Conservation (phyloP, 495 filamentous ascomycete genomes). For the Rostrohypoxylon terebratum region DNA sequence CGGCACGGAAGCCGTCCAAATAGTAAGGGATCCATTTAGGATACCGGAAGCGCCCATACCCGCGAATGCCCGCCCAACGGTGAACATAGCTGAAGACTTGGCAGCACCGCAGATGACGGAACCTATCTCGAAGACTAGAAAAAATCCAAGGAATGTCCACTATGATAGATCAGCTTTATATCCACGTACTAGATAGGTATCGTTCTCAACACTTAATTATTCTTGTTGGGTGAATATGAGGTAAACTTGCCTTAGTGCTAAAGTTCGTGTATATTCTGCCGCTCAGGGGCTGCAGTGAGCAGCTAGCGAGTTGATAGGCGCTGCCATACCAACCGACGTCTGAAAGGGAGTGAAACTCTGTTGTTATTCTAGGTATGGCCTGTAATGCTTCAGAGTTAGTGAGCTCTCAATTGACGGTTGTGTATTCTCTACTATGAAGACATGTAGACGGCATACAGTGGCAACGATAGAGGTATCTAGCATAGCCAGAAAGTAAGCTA, state of each 20-base stretch:
- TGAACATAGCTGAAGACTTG: constrained; percentile 4
- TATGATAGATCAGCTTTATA: not conserved
- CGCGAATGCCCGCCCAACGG: not conserved
- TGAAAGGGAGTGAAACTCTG: constrained; percentile 57
- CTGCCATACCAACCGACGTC: constrained; percentile 68
- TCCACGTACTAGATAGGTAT: not conserved
- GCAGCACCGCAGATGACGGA: constrained; percentile 10
- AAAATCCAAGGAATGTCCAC: constrained; percentile 7
- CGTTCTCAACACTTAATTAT: too few relatives aligned
- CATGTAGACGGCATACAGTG: not conserved
- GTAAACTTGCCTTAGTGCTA: constrained; percentile 46
- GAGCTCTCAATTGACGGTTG: not conserved
- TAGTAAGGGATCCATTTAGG: not conserved
- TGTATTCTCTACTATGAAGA: not conserved
- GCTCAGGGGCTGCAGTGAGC: constrained; percentile 59
- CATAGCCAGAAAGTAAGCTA: constrained; percentile 9
- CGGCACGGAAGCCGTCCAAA: constrained; percentile 6
- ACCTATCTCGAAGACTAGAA: constrained; percentile 1
- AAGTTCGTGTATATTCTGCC: constrained; percentile 62
- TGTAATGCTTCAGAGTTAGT: not conserved
- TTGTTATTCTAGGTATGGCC: constrained; percentile 60
- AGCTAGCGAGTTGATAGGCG: constrained; percentile 53
- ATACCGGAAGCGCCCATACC: constrained; percentile 4
- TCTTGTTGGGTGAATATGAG: not conserved
- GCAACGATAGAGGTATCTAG: constrained; percentile 4